Evolutionary conservation across 202 grass and related monocot genomes (phyloP).

Genomic region (Musa balbisiana): DNA sequence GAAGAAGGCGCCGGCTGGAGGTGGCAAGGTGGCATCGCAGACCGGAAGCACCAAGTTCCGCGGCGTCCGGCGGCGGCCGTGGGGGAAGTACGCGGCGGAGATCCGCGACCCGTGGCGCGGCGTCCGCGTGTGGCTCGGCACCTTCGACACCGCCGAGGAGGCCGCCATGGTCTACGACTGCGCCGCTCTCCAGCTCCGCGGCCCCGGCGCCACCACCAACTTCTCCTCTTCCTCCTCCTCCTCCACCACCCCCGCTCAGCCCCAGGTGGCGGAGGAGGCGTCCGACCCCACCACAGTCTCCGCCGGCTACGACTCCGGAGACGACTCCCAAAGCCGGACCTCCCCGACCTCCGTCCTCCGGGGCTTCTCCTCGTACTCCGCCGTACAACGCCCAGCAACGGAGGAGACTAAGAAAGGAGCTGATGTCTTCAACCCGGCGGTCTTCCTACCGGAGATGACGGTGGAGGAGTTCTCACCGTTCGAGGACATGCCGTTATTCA

Average conservation of each 20-base stretch:
- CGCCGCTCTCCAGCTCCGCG: constrained; percentile 72
- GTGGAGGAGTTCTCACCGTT: constrained; percentile 53
- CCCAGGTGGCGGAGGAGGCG: constrained; percentile 6
- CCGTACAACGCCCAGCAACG: constrained; percentile 22
- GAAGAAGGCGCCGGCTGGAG: background rate
- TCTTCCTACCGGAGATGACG: constrained; percentile 11
- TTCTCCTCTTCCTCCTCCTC: constrained; percentile 25
- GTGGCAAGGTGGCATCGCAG: background rate
- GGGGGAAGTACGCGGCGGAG: constrained; percentile 93
- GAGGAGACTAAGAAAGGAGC: constrained; percentile 23
- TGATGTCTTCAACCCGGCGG: constrained; percentile 17
- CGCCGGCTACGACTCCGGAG: constrained; percentile 44
- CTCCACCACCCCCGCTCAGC: background rate
- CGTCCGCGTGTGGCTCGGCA: constrained; percentile 90
- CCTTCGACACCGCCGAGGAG: constrained; percentile 95
- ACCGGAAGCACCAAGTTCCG: constrained; percentile 45
- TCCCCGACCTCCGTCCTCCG: constrained; percentile 84
- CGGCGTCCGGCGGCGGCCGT: constrained; percentile 76
- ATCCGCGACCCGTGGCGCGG: constrained; percentile 91
- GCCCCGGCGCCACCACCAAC: constrained; percentile 64
- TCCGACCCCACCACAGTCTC: constrained; percentile 1
- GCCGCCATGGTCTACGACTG: constrained; percentile 83
- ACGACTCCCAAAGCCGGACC: constrained; percentile 45
- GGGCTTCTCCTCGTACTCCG: constrained; percentile 29
- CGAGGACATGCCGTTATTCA: constrained; percentile 63